phyloP scores from a whole-genome alignment of 805 yeast genomes.

The Tetrapisispora iriomotensis region DNA sequence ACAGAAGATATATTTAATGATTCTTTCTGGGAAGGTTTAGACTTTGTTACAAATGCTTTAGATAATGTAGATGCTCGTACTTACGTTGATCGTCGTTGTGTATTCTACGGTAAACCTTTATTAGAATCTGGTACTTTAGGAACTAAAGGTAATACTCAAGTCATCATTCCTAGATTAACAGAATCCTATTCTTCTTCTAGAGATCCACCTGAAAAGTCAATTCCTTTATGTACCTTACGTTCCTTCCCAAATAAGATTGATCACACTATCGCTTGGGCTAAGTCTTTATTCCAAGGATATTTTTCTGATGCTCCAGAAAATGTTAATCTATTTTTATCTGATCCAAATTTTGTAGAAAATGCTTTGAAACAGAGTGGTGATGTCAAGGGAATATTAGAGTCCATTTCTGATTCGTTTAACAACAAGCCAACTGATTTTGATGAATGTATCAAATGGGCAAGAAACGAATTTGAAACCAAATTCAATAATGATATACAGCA shows the following conservation, averaged over 20 bases:
- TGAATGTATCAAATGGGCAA: constrained; percentile 93
- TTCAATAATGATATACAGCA: constrained; percentile 82
- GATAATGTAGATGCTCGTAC: constrained; percentile 98
- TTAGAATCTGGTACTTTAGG: constrained; percentile 97
- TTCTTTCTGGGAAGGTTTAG: constrained; percentile 72
- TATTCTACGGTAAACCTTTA: constrained; percentile 80
- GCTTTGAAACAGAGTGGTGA: constrained; percentile 88
- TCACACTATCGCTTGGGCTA: constrained; percentile 99
- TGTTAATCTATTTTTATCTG: constrained; percentile 81
- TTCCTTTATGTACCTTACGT: constrained; percentile 93
- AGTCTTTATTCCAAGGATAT: constrained; percentile 84
- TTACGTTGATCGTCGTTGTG: constrained; percentile 94
- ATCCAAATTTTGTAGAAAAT: constrained; percentile 86
- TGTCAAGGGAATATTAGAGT: constrained; percentile 74
- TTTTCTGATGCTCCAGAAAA: constrained; percentile 88
- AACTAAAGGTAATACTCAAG: constrained; percentile 97
- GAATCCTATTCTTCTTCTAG: constrained; percentile 94
- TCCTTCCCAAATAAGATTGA: constrained; percentile 97
- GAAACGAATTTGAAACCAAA: constrained; percentile 77
- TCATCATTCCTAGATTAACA: constrained; percentile 83
- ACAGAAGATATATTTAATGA: constrained; percentile 83
- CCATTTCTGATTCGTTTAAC: constrained; percentile 64
- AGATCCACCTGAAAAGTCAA: constrained; percentile 97
- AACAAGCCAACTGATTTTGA: constrained; percentile 84
- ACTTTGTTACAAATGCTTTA: constrained; percentile 90